A percentile compares a stretch with the other conserved stretches of the same genome.
Evolutionary conservation across 331 rosid genomes (phyloP).

Genomic region (Rosa hybrid): DNA sequence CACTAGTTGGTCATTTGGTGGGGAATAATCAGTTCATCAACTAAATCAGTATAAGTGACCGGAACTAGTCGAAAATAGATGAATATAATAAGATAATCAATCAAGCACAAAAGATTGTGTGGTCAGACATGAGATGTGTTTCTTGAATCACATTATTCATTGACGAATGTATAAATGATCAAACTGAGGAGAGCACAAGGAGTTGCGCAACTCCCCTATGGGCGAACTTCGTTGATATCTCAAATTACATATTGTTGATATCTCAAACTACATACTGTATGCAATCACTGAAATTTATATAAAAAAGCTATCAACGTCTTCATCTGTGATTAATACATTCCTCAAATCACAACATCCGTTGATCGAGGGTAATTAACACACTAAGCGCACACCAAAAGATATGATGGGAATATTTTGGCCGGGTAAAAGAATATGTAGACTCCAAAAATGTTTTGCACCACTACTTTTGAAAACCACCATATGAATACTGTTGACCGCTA

Average conservation of each 20-base stretch:
- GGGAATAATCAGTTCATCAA: background rate
- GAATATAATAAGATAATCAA: background rate
- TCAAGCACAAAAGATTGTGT: background rate
- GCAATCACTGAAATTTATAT: slow-evolving; percentile 8
- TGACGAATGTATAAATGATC: background rate
- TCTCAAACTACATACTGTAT: background rate
- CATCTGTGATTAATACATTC: background rate
- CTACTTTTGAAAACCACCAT: slow-evolving; percentile 85
- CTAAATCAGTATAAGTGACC: background rate
- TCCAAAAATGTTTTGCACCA: slow-evolving; percentile 1
- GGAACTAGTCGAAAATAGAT: background rate
- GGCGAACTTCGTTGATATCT: background rate
- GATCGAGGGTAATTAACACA: slow-evolving; percentile 37
- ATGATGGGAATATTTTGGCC: slow-evolving; percentile 24
- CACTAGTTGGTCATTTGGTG: background rate
- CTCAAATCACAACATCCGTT: slow-evolving; percentile 22
- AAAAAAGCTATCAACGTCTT: background rate
- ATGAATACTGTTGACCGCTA: slow-evolving; percentile 62
- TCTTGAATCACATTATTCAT: background rate
- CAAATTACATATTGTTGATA: background rate
- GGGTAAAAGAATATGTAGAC: slow-evolving; percentile 35
- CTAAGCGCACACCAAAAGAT: slow-evolving; percentile 37
- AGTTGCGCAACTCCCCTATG: background rate
- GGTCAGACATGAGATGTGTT: background rate
- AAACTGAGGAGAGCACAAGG: background rate